Evolutionary conservation across 2,329 filamentous ascomycete genomes (phyloP).

Genomic region (Purpureocillium takamizusanense): DNA sequence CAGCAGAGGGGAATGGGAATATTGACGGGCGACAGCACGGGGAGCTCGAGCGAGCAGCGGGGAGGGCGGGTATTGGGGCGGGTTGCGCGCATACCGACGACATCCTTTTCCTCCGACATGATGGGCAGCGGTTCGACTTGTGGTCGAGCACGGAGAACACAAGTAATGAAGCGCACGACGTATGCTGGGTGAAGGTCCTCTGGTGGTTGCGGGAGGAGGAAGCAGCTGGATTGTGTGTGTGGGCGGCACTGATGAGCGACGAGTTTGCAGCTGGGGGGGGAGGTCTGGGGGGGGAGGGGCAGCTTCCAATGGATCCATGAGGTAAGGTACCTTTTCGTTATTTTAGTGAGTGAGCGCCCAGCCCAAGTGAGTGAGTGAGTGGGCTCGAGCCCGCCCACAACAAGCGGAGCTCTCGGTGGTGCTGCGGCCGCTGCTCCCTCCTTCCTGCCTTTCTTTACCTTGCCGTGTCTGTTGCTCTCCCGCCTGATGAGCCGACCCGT

Average conservation of each 20-base stretch:
- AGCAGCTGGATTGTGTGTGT: neutral
- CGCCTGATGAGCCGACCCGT: too few relatives aligned
- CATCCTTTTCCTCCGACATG: slow-evolving; percentile 37
- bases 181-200: neutral
- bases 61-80: neutral
- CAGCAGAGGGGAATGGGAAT: slow-evolving; percentile 6
- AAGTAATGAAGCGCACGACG: neutral
- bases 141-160: neutral
- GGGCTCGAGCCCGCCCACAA: too few relatives aligned
- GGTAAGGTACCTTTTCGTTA: too few relatives aligned
- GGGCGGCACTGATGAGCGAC: neutral
- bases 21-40: neutral
- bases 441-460: too few relatives aligned
- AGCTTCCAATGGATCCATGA: too few relatives aligned
- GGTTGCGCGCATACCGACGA: slow-evolving; percentile 27
- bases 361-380: too few relatives aligned
- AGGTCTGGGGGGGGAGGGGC: too few relatives aligned
- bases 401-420: too few relatives aligned
- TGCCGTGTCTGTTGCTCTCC: too few relatives aligned
- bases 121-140: slow-evolving; percentile 18
- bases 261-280: neutral
- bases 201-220: slow-evolving; percentile 2
- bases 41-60: neutral
- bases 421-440: too few relatives aligned
- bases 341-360: too few relatives aligned